Base-by-base conservation (phyloP, 495 filamentous ascomycete species). In the Penicillium roqueforti region DNA sequence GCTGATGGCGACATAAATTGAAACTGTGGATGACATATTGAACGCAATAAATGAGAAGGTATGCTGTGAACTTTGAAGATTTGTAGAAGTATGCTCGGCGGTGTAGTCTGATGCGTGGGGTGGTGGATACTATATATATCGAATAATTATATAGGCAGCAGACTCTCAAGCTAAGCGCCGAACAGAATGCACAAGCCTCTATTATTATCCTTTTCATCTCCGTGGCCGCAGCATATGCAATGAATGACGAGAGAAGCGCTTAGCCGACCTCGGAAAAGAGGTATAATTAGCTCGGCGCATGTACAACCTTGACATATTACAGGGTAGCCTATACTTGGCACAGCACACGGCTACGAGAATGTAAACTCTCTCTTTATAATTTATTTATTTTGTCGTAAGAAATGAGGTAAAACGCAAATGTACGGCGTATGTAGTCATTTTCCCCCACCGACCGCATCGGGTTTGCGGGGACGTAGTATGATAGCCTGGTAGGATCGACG, bases 381-480 rank as follows among this genome's bases (percentile, higher is more conserved):
- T 31, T 8, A 1, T 31, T 31, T n/a, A n/a, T n/a, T 31, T 8
- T 36, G 32, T 16, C 14, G 3, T 6, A 8, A 16, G n/a, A 6
- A 36, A 34, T 34, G 13, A 7, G n/a, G 6, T 36, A 7, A 8
- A 36, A 3, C 2, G 6, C n/a, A 36, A 16, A 36, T n/a, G 14
- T 36, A 16, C 28, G 10, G 13, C 16, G 6, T 36, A 31, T 36
- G 6, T 36, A 10, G 38, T 50, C 47, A 39, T 32, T 4, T 18
- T 16, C n/a, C 20, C 20, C 34, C 47, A 31, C 47, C 28, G 36
- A 37, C 50, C 50, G 50, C 28, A 52, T 54, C 23, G 34, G 34
- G 52, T 22, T 31, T 31, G 42, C 43, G 41, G 43, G 34, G 52
- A 40, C 38, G 42, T 40, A 48, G 25, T 28, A n/a, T 40, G 43